phyloP scores from a whole-genome alignment of 768 basidiomycete genomes.

The Hericium alpestre region DNA sequence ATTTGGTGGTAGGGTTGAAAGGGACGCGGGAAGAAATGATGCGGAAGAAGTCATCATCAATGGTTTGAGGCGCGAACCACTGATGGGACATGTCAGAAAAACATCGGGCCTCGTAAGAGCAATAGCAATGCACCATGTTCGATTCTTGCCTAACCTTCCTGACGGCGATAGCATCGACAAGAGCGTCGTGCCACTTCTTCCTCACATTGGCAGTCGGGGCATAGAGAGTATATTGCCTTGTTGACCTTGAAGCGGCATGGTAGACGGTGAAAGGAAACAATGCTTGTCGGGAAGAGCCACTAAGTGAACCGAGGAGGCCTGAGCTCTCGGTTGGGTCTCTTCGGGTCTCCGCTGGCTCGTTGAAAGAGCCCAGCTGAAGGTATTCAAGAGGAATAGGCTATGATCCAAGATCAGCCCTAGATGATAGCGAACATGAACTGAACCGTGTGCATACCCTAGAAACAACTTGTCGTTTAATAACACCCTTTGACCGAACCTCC shows the following conservation, averaged over 20 bases:
- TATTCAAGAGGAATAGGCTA: slow-evolving; percentile 77
- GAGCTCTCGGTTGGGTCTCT: slow-evolving; percentile 54
- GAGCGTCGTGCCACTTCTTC: slow-evolving; percentile 49
- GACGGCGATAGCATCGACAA: slow-evolving; percentile 55
- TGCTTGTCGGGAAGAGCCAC: slow-evolving; percentile 40
- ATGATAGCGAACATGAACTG: too few relatives aligned
- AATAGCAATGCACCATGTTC: slow-evolving; percentile 46
- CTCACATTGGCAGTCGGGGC: slow-evolving; percentile 46
- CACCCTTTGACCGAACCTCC: slow-evolving; percentile 40
- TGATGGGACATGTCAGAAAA: slow-evolving; percentile 16
- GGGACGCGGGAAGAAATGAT: slow-evolving; percentile 22
- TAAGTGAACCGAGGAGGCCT: slow-evolving; percentile 32
- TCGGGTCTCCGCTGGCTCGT: slow-evolving; percentile 46
- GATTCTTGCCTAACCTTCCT: slow-evolving; percentile 55
- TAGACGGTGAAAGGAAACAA: slow-evolving; percentile 73
- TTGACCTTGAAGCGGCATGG: slow-evolving; percentile 47
- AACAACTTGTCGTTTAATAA: slow-evolving; percentile 41
- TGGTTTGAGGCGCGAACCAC: slow-evolving; percentile 54
- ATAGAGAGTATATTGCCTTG: slow-evolving; percentile 64
- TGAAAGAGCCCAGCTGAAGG: slow-evolving; percentile 61
- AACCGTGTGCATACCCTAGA: slow-evolving; percentile 44
- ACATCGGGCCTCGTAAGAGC: too few relatives aligned
- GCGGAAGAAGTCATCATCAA: slow-evolving; percentile 58
- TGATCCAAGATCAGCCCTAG: background rate
- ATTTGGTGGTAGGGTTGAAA: slow-evolving; percentile 20